These are phyloP conservation scores for Gossypium sturtianum DNA, from an alignment of 345 rosid species.

Conservation along the genomic window DNA sequence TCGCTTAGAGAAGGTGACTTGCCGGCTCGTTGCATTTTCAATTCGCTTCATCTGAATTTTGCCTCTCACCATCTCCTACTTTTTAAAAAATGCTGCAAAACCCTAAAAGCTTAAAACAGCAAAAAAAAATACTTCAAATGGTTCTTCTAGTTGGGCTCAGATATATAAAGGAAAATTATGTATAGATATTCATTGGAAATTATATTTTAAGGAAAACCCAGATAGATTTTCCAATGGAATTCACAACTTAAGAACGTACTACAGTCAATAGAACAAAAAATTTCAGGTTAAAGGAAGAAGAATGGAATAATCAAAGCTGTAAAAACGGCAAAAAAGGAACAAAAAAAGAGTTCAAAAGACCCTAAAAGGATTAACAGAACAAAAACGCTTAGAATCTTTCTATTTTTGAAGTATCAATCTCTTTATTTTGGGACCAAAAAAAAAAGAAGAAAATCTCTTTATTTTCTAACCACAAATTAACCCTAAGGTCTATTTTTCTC, in stretches of 20 bases:
- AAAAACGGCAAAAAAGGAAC: not conserved
- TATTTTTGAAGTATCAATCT: too few species aligned
- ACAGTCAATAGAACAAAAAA: not conserved
- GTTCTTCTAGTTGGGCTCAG: not conserved
- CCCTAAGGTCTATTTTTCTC: not conserved
- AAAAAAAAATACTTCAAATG: not conserved
- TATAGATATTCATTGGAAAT: not conserved
- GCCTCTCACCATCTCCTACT: constrained; percentile 18
- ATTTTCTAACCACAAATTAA: not conserved
- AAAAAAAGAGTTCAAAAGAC: too few species aligned
- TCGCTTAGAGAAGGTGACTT: constrained; percentile 27
- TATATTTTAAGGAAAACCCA: not conserved
- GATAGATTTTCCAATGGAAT: too few species aligned
- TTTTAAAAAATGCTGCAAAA: not conserved
- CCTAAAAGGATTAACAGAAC: too few species aligned
- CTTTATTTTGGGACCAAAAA: too few species aligned
- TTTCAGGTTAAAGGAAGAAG: not conserved
- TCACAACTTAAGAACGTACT: not conserved
- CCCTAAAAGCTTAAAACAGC: constrained; percentile 1
- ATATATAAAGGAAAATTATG: not conserved
- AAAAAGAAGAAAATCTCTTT: too few species aligned
- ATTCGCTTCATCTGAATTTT: constrained; percentile 28
- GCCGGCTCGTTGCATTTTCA: constrained; percentile 13
- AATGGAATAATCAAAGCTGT: not conserved
- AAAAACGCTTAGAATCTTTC: too few species aligned